Conservation (phyloP, 371 early-diverging fungal species). For the Mortierella sp. region DNA sequence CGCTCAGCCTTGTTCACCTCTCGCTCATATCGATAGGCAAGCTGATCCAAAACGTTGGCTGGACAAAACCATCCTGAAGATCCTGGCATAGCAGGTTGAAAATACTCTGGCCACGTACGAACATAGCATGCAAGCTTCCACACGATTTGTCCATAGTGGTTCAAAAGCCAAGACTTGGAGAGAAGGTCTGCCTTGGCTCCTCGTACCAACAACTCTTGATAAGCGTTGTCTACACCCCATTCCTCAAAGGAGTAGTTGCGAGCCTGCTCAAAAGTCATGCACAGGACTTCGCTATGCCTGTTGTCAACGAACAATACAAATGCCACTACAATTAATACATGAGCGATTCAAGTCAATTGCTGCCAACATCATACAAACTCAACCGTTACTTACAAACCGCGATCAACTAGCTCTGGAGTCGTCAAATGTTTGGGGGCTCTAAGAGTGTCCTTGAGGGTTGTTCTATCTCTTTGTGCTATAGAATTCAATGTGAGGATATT, state of each 20-base stretch:
- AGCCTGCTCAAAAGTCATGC: constrained; percentile 59
- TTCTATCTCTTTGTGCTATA: constrained; percentile 1
- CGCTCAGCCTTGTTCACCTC: constrained; percentile 79
- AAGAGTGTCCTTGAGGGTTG: constrained; percentile 10
- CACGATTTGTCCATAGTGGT: constrained; percentile 81
- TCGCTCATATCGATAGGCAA: constrained; percentile 76
- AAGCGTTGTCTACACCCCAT: constrained; percentile 68
- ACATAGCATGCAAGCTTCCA: constrained; percentile 81
- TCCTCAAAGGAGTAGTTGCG: constrained; percentile 44
- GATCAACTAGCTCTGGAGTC: constrained; percentile 13
- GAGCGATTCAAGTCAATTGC: no score
- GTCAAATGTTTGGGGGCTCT: constrained; percentile 6
- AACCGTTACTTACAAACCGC: constrained; percentile 33
- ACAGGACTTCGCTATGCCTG: constrained; percentile 49
- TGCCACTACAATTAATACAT: not conserved
- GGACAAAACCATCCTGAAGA: constrained; percentile 61
- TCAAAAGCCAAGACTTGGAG: constrained; percentile 72
- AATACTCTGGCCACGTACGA: constrained; percentile 69
- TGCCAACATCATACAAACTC: not conserved
- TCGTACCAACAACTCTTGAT: constrained; percentile 53
- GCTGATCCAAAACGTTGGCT: constrained; percentile 67
- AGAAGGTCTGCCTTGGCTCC: constrained; percentile 62
- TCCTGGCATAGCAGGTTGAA: not conserved
- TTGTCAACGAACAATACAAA: not conserved
- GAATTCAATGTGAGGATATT: not conserved